Conservation (phyloP, 2,329 filamentous ascomycete species). For the Trichoderma arundinaceum region DNA sequence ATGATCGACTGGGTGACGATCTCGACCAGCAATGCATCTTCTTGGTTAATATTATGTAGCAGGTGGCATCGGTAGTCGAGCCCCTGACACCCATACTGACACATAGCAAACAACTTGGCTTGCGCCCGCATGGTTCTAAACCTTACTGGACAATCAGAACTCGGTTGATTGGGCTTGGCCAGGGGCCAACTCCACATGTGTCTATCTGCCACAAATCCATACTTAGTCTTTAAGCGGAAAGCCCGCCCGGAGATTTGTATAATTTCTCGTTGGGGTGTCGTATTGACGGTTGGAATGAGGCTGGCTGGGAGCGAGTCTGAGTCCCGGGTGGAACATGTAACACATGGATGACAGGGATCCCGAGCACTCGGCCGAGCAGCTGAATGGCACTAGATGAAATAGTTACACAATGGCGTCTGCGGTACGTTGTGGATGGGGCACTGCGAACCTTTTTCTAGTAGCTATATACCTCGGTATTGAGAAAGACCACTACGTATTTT, state of each 20-base stretch:
- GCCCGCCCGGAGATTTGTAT: neutral
- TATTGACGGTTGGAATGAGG: neutral
- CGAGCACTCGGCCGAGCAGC: neutral
- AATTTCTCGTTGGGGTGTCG: neutral
- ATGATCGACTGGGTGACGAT: constrained; percentile 15
- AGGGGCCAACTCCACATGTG: constrained; percentile 8
- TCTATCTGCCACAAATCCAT: constrained; percentile 7
- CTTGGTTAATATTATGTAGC: neutral
- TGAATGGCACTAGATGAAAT: constrained; percentile 1
- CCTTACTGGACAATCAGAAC: neutral
- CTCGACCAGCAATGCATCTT: neutral
- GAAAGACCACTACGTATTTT: neutral
- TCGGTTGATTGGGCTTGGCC: neutral
- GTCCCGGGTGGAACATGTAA: neutral
- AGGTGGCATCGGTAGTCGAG: constrained; percentile 6
- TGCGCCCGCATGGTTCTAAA: neutral
- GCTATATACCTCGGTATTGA: neutral
- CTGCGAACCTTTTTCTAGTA: neutral
- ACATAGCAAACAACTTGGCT: neutral
- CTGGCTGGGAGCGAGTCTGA: neutral
- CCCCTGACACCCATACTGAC: constrained; percentile 3
- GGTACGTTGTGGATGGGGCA: neutral
- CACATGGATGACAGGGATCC: constrained; percentile 23
- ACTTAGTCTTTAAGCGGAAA: constrained; percentile 4
- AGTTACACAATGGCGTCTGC: neutral